Evolutionary conservation across 2,329 filamentous ascomycete genomes (phyloP).

Genomic region (Scedosporium apiospermum): DNA sequence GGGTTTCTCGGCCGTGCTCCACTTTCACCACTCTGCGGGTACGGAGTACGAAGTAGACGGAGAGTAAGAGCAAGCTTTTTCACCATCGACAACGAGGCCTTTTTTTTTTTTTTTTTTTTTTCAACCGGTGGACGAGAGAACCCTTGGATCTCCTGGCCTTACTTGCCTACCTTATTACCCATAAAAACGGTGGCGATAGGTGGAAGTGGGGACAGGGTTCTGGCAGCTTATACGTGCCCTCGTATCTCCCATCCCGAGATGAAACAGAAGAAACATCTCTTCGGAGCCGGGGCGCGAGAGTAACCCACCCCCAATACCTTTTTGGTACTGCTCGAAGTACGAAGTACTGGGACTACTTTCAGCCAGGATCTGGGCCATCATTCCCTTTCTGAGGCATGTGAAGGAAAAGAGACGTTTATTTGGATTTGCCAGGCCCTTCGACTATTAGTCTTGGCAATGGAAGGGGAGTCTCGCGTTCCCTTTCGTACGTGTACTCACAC

Average conservation of each 20-base stretch:
- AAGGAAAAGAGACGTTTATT: conserved; percentile 15
- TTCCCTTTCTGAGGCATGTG: not conserved
- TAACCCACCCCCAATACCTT: too few species aligned
- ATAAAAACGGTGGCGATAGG: not conserved
- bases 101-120: not conserved
- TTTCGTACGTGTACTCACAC: not conserved
- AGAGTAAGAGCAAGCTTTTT: not conserved
- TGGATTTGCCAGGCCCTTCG: conserved; percentile 22
- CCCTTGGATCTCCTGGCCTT: not conserved
- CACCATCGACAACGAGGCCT: not conserved
- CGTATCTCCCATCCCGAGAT: not conserved
- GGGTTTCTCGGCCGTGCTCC: not conserved
- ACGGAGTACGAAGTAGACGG: not conserved
- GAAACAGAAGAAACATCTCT: not conserved
- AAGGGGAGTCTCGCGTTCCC: not conserved
- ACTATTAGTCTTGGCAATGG: not conserved
- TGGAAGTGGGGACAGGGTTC: not conserved
- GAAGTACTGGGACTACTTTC: not conserved
- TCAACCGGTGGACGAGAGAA: not conserved
- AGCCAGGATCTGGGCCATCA: not conserved
- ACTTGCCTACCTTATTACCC: not conserved
- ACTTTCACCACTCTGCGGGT: not conserved
- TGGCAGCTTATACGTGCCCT: not conserved
- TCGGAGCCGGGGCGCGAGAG: not conserved
- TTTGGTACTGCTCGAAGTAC: too few species aligned